These are phyloP conservation scores for Geranium incanum DNA, from an alignment of 441 rosid genomes.

Conservation along the genomic window DNA sequence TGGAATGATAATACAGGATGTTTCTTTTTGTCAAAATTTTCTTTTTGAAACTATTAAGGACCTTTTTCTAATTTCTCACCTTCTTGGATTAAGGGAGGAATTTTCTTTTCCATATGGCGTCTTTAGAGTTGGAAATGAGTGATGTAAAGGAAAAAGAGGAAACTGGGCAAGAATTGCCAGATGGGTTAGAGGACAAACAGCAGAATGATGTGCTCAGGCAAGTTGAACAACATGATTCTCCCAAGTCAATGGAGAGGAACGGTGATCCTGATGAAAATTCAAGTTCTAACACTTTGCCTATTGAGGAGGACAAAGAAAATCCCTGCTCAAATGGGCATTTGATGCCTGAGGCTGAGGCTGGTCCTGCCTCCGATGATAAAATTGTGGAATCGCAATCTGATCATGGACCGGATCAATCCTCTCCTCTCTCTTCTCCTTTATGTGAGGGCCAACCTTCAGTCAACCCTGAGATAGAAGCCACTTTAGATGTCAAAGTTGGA, in stretches of 20 bases:
- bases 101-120: slow-evolving; percentile 14
- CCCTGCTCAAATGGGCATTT: slow-evolving; percentile 18
- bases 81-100: slow-evolving; percentile 13
- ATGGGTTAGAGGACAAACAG: slow-evolving; percentile 18
- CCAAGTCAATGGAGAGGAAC: slow-evolving; percentile 3
- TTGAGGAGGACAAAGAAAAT: slow-evolving; percentile 21
- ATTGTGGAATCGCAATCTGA: slow-evolving; percentile 7
- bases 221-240: slow-evolving; percentile 20
- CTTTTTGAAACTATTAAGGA: neutral
- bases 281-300: slow-evolving; percentile 20
- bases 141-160: slow-evolving; percentile 30
- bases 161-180: slow-evolving; percentile 19
- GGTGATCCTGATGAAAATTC: neutral
- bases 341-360: slow-evolving; percentile 14
- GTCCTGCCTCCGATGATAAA: slow-evolving; percentile 13
- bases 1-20: neutral
- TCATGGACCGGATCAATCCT: slow-evolving; percentile 18
- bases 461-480: neutral
- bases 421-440: slow-evolving; percentile 22
- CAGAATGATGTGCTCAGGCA: slow-evolving; percentile 13
- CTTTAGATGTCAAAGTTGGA: neutral
- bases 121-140: slow-evolving; percentile 28
- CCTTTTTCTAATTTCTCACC: neutral
- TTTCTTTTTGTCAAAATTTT: neutral
- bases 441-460: slow-evolving; percentile 13